phyloP scores from a whole-genome alignment of 1,284 basidiomycete genomes.

The Leucoagaricus sp. region DNA sequence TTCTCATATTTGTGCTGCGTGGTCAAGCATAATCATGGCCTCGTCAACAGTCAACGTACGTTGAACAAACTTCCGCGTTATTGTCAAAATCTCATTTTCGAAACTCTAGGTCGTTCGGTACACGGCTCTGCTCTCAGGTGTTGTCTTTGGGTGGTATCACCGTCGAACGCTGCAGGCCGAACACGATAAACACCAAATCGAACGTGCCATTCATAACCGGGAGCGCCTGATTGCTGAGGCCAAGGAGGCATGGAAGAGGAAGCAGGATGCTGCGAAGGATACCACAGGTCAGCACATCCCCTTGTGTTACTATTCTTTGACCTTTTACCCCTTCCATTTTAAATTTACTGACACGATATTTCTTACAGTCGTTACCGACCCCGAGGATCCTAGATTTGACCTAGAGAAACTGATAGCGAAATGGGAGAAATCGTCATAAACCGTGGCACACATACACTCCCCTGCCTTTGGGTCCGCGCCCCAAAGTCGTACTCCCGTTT shows the following conservation, averaged over 20 bases:
- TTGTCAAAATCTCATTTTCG: background rate
- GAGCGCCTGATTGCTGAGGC: constrained; percentile 85
- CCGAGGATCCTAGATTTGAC: constrained; percentile 95
- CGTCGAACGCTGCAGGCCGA: constrained; percentile 86
- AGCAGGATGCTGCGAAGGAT: constrained; percentile 56
- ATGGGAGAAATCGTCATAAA: constrained; percentile 63
- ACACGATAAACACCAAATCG: constrained; percentile 72
- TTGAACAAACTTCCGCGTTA: constrained; percentile 17
- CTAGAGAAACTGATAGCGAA: constrained; percentile 88
- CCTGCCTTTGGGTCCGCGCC: background rate
- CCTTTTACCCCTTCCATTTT: background rate
- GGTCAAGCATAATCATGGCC: constrained; percentile 45
- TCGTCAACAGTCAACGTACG: constrained; percentile 67
- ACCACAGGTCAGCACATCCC: constrained; percentile 58
- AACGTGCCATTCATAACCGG: constrained; percentile 70
- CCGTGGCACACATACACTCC: background rate
- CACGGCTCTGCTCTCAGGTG: constrained; percentile 86
- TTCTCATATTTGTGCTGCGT: constrained; percentile 19
- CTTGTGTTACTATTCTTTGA: constrained; percentile 18
- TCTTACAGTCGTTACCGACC: constrained; percentile 81
- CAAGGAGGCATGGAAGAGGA: constrained; percentile 87
- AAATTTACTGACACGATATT: constrained; percentile 23
- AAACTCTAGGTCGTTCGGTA: constrained; percentile 87
- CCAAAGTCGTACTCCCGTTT: constrained; percentile 13
- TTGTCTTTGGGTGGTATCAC: constrained; percentile 93